Conservation (phyloP, 768 basidiomycete species). For the Pholiota molesta region DNA sequence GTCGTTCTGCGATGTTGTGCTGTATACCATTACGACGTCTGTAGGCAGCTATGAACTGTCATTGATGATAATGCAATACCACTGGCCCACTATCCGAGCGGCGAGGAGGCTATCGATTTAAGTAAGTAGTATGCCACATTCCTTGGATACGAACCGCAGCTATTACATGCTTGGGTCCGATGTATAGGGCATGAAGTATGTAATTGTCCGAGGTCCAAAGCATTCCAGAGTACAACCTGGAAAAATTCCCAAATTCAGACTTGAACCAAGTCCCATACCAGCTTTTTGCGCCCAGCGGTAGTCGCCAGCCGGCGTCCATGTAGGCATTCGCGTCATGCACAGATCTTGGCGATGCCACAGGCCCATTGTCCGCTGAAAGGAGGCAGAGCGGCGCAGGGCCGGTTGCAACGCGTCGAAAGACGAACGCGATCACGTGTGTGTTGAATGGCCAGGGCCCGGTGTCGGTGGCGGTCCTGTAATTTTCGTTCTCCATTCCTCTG, state of each 20-base stretch:
- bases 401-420: background rate
- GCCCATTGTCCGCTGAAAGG: conserved; percentile 7
- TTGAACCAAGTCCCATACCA: background rate
- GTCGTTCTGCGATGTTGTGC: too few relatives aligned
- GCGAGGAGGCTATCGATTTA: too few relatives aligned
- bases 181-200: too few relatives aligned
- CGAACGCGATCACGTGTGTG: conserved; percentile 10
- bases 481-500: conserved; percentile 7
- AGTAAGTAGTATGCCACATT: too few relatives aligned
- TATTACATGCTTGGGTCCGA: too few relatives aligned
- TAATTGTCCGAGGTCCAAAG: too few relatives aligned
- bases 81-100: too few relatives aligned
- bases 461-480: background rate
- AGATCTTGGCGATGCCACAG: background rate
- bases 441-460: conserved; percentile 1
- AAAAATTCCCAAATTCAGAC: background rate
- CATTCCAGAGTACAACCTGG: background rate
- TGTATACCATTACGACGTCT: too few relatives aligned
- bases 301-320: background rate
- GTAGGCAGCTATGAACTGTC: too few relatives aligned
- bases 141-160: too few relatives aligned
- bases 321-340: background rate
- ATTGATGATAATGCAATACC: too few relatives aligned
- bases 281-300: background rate
- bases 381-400: background rate